Evolutionary conservation across 2,329 filamentous ascomycete species (phyloP), one percentile per base, ranked within the genome.

Genomic region (Botrytis porri): DNA sequence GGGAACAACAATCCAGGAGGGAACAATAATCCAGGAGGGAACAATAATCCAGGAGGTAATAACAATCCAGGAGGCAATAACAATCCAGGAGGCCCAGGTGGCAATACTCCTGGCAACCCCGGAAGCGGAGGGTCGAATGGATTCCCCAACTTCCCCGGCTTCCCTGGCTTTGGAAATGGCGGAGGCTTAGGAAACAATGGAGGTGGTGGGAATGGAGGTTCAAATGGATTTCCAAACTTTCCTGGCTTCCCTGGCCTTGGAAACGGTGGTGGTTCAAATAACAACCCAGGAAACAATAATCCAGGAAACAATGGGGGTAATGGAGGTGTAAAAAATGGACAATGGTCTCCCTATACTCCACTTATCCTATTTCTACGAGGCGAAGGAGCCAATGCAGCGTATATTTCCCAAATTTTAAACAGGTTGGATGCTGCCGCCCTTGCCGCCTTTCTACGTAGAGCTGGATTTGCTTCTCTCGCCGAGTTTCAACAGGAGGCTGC

Each of bases 321-420:
- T 48, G 43, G 43, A 7, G 62, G 41, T 18, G 10, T 9, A 65
- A 65, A 48, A 32, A 43, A 43, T 35, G 63, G 43, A 32, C 18
- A 48, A 48, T 66, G 63, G 63, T 51, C 63, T n/a, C 63, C 63
- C 29, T 51, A 48, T 9, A 65, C 63, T 51, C 41, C 63, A 51
- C 63, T 65, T 2, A 5, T 37, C 6, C 29, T 51, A 37, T 65
- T 65, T 25, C 43, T 65, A 25, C 43, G 22, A 51, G 43, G 63
- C 29, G 43, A 48, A 65, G 63, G 63, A n/a, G 43, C 35, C 1
- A 37, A 51, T 48, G 25, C 22, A 37, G 45, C 22, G 35, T 66
- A n/a, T n/a, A 0, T 1, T 16, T 66, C 43, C 32, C 63, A 37
- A 43, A 51, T 51, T 20, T 45, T 66, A 5, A 37, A 37, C 22